Evolutionary conservation across 2,329 filamentous ascomycete genomes (phyloP).

Genomic region (Verticillium klebahnii): DNA sequence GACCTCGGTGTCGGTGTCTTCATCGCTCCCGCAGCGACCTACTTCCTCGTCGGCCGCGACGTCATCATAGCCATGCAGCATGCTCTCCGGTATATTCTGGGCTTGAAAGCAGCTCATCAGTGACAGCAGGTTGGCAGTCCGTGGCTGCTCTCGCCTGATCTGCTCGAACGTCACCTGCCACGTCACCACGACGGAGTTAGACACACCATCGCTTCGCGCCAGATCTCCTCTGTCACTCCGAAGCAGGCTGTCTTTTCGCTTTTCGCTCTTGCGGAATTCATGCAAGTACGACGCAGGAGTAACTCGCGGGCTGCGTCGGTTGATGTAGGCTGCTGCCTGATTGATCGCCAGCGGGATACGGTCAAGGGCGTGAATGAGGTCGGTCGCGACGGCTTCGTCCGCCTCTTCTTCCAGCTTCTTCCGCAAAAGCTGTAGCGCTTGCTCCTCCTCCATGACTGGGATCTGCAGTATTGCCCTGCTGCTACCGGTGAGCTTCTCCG

Average conservation of each 20-base stretch:
- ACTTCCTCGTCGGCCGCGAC: no score
- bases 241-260: constrained; percentile 19
- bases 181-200: constrained; percentile 20
- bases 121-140: constrained; percentile 35
- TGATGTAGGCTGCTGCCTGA: constrained; percentile 23
- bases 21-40: no score
- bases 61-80: no score
- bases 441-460: not conserved
- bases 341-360: constrained; percentile 23
- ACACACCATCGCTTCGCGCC: constrained; percentile 1
- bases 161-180: constrained; percentile 24
- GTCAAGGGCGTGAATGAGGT: constrained; percentile 14
- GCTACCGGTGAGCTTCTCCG: constrained; percentile 10
- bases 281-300: constrained; percentile 24
- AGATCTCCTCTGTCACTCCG: constrained; percentile 6
- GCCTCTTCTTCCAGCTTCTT: not conserved
- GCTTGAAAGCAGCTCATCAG: constrained; percentile 42
- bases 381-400: not conserved
- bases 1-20: no score
- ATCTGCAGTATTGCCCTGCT: not conserved
- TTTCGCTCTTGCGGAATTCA: constrained; percentile 20
- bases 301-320: constrained; percentile 11
- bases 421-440: not conserved
- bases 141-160: constrained; percentile 23
- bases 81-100: constrained; percentile 28